phyloP scores from a whole-genome alignment of 768 basidiomycete genomes.

The Tulasnella sp. region DNA sequence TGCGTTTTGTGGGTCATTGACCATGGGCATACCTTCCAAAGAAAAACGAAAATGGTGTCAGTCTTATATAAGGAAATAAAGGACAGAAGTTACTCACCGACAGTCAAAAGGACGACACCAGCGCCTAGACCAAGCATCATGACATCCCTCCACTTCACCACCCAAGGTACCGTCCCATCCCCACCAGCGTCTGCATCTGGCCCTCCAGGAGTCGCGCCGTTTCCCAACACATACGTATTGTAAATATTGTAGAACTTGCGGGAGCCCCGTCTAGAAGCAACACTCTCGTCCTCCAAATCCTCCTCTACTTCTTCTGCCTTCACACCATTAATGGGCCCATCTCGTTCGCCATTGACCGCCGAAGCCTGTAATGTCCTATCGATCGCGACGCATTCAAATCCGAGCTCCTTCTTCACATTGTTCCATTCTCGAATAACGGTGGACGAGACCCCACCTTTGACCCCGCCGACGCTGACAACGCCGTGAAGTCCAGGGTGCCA shows the following conservation, averaged over 20 bases:
- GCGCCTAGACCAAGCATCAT: not conserved
- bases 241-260: constrained; percentile 77
- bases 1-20: constrained; percentile 1
- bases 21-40: not conserved
- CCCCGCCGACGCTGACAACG: not conserved
- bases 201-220: constrained; percentile 14
- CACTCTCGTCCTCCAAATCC: constrained; percentile 16
- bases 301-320: not conserved
- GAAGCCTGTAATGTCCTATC: constrained; percentile 47
- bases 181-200: not conserved
- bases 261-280: constrained; percentile 24
- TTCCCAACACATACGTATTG: constrained; percentile 54
- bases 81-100: constrained; percentile 5
- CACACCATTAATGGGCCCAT: not conserved
- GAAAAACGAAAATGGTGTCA: not conserved
- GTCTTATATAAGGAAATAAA: constrained; percentile 1
- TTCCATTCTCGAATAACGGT: constrained; percentile 70
- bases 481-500: constrained; percentile 50
- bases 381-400: constrained; percentile 64
- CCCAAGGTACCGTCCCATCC: not conserved
- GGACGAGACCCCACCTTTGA: constrained; percentile 42
- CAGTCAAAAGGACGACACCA: constrained; percentile 3
- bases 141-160: constrained; percentile 1
- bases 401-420: constrained; percentile 66
- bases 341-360: constrained; percentile 2